Base-by-base conservation (phyloP, 768 basidiomycete species). In the Dacryopinax primogenitus region DNA sequence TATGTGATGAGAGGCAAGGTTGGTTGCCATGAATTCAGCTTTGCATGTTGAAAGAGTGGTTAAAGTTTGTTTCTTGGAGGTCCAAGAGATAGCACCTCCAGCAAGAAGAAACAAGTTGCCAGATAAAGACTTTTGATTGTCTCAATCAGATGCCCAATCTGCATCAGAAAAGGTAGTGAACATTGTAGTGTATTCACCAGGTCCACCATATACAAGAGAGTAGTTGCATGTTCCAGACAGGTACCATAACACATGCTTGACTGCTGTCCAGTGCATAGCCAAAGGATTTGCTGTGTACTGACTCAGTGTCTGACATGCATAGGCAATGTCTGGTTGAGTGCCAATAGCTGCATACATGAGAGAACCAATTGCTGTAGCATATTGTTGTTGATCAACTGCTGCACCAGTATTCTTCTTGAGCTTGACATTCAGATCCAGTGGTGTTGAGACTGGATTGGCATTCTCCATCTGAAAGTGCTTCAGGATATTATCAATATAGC, bases 241-340 rank as follows among this genome's bases (percentile, higher is more conserved):
- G 61, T 67, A 67, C 12, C 65, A 26, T 13, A 67, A 12, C 28
- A 67, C 33, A n/a, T 62, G 58, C 35, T 67, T 67, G 13, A 62
- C 51, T 9, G 51, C 66, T 16, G 61, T 33, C 65, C 65, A 65
- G 61, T 65, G 65, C 7, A 12, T 15, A 9, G 3, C 4, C 7
- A n/a, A 21, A 7, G 45, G 61, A 23, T 65, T 61, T 3, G 47
- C 21, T 3, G 11, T 16, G 58, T 63, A 65, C 33, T 63, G 65
- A 9, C 26, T n/a, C 7, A 65, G 58, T 13, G 35, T 35, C 32
- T n/a, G 23, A 4, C 63, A 61, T 16, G 65, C 21, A 36, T 13
- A 65, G 9, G 62, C 23, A 18, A 65, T 64, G 16, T 63, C 65
- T n/a, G 65, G 65, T 13, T 66, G 4, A 41, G 63, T 67, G 21